phyloP scores from a whole-genome alignment of 1,284 basidiomycete genomes.

The Phellinidium pouzarii region DNA sequence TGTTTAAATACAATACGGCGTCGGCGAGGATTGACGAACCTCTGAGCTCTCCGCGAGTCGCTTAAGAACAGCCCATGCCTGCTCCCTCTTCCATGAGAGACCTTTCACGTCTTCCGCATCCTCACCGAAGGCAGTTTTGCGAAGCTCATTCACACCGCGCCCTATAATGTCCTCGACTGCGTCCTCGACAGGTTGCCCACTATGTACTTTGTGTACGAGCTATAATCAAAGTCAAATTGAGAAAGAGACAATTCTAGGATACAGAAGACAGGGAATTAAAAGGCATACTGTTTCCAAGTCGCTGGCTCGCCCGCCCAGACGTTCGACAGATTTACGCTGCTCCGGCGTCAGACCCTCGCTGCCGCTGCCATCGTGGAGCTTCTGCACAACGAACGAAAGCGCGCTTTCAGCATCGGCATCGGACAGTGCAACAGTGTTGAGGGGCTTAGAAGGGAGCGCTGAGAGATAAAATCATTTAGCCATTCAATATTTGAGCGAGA shows the following conservation, averaged over 20 bases:
- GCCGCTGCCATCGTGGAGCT: slow-evolving; percentile 57
- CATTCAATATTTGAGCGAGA: no score
- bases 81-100: slow-evolving; percentile 79
- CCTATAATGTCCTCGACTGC: slow-evolving; percentile 87
- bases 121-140: slow-evolving; percentile 92
- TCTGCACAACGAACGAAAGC: slow-evolving; percentile 75
- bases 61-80: slow-evolving; percentile 84
- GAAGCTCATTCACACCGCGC: slow-evolving; percentile 74
- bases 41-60: slow-evolving; percentile 66
- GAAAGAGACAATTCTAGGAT: not conserved
- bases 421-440: slow-evolving; percentile 69
- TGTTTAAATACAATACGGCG: not conserved
- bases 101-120: slow-evolving; percentile 81
- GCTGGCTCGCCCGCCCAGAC: slow-evolving; percentile 82
- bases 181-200: slow-evolving; percentile 65
- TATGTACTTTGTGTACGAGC: slow-evolving; percentile 82
- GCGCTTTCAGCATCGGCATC: slow-evolving; percentile 85
- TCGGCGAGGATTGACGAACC: slow-evolving; percentile 32
- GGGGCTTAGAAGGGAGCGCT: slow-evolving; percentile 85
- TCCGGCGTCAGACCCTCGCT: slow-evolving; percentile 44
- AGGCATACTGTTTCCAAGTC: slow-evolving; percentile 72
- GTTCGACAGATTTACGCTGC: slow-evolving; percentile 55
- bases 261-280: not conserved
- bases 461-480: not conserved
- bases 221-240: slow-evolving; percentile 26